Evolutionary conservation across 768 basidiomycete species (phyloP), one percentile per base, ranked within the genome.

Genomic region (Boletus coccyginus): DNA sequence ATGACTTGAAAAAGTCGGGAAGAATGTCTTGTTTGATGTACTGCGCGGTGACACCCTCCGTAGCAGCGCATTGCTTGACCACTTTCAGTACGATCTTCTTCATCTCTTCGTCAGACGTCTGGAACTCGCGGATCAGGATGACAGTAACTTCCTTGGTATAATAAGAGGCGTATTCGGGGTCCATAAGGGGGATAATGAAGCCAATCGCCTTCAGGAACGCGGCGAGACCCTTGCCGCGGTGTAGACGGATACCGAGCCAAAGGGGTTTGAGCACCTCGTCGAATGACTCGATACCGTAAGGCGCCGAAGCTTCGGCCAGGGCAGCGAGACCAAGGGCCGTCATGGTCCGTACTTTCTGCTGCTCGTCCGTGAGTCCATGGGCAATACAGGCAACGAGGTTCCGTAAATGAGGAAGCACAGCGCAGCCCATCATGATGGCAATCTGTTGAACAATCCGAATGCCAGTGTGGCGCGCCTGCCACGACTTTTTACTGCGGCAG

Each of bases 351-450:
- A 90, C 88, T 65, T 90, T 90, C 69, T 88, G 88, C 67, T 90
- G 88, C 56, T 90, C 88, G 65, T 90, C 88, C 51, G 84, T 80
- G 9, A 90, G 76, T 33, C 88, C 88, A 57, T 87, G 86, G 1
- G 95, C 93, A 49, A 99, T 94, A 61, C 96, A 94, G 58, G 95
- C 92, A 27, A 99, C 97, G 43, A 99, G 80, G 66, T 98, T 98
- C 47, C 95, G 89, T 40, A 99, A 80, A 74, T 98, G 97, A 16
- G 97, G 97, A 2, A 99, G 82, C 24, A 98, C 94, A 17, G 96
- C 96, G 64, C 97, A 98, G 17, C 96, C 96, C 95, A 98, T 98
- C 95, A 98, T 98, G 67, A 98, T 96, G 19, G 97, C 96, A 49
- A 99, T 98, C 73, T 98, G 97, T 74, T 99, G 97, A 12, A 99